Percentiles rank a stretch among this genome's conserved stretches.
Evolutionary conservation across 2,329 filamentous ascomycete genomes (phyloP).

Genomic region (Dothistroma septosporum): DNA sequence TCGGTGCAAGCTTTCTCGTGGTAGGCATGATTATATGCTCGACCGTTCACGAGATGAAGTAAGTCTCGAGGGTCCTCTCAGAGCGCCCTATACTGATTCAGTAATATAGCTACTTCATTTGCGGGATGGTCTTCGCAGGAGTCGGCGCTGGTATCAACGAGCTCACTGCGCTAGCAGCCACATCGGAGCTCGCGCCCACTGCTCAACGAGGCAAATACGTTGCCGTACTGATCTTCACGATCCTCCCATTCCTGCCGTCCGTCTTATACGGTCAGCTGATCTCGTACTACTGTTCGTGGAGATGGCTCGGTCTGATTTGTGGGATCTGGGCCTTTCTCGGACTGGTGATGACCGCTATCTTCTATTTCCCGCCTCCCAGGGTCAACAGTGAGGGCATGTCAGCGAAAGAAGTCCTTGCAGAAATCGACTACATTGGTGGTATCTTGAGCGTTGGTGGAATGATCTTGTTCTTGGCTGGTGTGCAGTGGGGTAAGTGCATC

Average conservation of each 20-base stretch:
- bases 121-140: slow-evolving; percentile 59
- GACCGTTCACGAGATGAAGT: slow-evolving; percentile 55
- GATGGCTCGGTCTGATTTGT: slow-evolving; percentile 53
- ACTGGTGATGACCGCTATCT: slow-evolving; percentile 48
- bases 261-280: slow-evolving; percentile 60
- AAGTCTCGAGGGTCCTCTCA: slow-evolving; percentile 18
- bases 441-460: slow-evolving; percentile 49
- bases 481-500: slow-evolving; percentile 2
- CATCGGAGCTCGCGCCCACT: slow-evolving; percentile 64
- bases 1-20: slow-evolving; percentile 52
- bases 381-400: slow-evolving; percentile 42
- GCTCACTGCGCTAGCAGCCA: slow-evolving; percentile 63
- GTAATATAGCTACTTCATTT: slow-evolving; percentile 48
- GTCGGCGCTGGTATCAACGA: slow-evolving; percentile 65
- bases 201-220: slow-evolving; percentile 61
- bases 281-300: slow-evolving; percentile 46
- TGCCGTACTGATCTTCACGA: slow-evolving; percentile 56
- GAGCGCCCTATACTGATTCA: neutral
- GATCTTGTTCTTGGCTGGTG: slow-evolving; percentile 49
- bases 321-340: slow-evolving; percentile 51
- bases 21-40: slow-evolving; percentile 56
- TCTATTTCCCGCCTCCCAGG: slow-evolving; percentile 53
- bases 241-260: slow-evolving; percentile 59
- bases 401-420: slow-evolving; percentile 39
- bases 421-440: slow-evolving; percentile 52